phyloP scores from a whole-genome alignment of 495 filamentous ascomycete genomes.

The Trichoderma erinaceum region DNA sequence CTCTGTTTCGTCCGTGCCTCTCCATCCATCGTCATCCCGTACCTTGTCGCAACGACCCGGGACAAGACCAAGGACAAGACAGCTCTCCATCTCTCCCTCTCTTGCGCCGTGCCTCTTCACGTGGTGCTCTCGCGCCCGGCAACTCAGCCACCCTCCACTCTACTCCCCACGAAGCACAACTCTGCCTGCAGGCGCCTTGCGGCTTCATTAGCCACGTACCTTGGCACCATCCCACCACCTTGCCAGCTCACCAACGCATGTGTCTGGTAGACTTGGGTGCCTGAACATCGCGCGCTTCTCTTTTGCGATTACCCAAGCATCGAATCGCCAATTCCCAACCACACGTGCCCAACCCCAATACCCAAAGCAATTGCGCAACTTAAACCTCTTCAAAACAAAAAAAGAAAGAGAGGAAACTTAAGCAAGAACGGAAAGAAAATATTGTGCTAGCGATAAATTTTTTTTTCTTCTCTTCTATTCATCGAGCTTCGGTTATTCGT shows the following conservation, averaged over 20 bases:
- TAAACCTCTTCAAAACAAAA: slow-evolving; percentile 3
- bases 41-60: slow-evolving; percentile 19
- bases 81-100: slow-evolving; percentile 18
- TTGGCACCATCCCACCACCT: slow-evolving; percentile 18
- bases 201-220: slow-evolving; percentile 11
- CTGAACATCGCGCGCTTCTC: slow-evolving; percentile 7
- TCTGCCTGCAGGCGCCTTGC: slow-evolving; percentile 47
- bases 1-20: slow-evolving; percentile 26
- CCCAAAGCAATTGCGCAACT: slow-evolving; percentile 27
- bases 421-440: neutral
- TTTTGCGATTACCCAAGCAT: slow-evolving; percentile 12
- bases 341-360: slow-evolving; percentile 36
- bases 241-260: slow-evolving; percentile 55
- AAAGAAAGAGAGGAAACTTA: neutral
- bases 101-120: slow-evolving; percentile 28
- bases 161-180: slow-evolving; percentile 43
- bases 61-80: slow-evolving; percentile 23
- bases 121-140: slow-evolving; percentile 37
- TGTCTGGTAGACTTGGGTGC: slow-evolving; percentile 47
- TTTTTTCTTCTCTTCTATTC: neutral
- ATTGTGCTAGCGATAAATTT: neutral
- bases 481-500: neutral
- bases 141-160: slow-evolving; percentile 40
- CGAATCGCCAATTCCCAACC: slow-evolving; percentile 26
- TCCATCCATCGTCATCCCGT: neutral